Percentiles rank a stretch among this genome's conserved stretches.
Conservation (phyloP, 441 rosid genomes). For the Brassica hybrid region DNA sequence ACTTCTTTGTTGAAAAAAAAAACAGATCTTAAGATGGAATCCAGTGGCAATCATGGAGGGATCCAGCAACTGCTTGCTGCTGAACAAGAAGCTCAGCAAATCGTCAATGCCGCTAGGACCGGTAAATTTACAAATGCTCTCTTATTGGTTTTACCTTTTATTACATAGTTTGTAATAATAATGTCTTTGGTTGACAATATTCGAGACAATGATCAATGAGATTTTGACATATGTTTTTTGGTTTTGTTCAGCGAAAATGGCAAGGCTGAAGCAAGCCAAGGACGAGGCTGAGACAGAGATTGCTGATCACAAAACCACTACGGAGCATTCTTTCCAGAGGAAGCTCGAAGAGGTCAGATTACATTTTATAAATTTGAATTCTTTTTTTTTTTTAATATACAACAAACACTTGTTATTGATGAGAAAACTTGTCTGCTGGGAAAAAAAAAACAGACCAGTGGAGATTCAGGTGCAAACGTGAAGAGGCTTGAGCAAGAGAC, state of each 20-base stretch:
- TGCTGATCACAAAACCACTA: slow-evolving; percentile 66
- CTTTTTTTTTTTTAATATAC: neutral
- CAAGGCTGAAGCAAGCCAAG: slow-evolving; percentile 80
- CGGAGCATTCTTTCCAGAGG: slow-evolving; percentile 72
- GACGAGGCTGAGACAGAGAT: slow-evolving; percentile 82
- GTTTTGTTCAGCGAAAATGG: slow-evolving; percentile 57
- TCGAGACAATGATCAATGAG: slow-evolving; percentile 2
- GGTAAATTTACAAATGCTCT: slow-evolving; percentile 38
- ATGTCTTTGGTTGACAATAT: neutral
- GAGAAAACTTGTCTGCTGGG: neutral
- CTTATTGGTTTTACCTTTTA: neutral
- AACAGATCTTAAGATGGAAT: slow-evolving; percentile 48
- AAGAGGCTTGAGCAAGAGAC: slow-evolving; percentile 93
- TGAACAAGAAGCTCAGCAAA: slow-evolving; percentile 88
- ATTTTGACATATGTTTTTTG: neutral
- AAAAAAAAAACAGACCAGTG: slow-evolving; percentile 60
- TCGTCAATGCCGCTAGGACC: slow-evolving; percentile 70
- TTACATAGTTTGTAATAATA: neutral
- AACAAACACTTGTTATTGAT: slow-evolving; percentile 7
- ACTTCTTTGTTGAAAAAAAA: neutral
- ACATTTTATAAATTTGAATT: neutral
- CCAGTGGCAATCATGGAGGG: slow-evolving; percentile 69
- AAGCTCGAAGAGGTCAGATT: slow-evolving; percentile 50
- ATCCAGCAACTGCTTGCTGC: slow-evolving; percentile 84
- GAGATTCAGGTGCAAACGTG: slow-evolving; percentile 88